Base-by-base conservation (phyloP, 352 stramenopile species). In the Blastocystis sp. region DNA sequence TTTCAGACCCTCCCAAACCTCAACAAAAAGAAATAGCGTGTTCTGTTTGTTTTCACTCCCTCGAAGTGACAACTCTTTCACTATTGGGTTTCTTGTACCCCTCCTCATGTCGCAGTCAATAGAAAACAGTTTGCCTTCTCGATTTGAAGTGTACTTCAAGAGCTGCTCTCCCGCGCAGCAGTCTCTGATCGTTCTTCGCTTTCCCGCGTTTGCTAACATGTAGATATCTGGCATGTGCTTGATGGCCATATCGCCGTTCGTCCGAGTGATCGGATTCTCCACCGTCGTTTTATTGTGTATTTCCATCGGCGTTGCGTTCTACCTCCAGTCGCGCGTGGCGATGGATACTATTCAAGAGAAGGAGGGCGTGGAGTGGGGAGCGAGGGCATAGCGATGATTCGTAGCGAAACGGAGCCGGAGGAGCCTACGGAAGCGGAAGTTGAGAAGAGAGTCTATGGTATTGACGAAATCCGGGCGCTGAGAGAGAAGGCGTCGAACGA, bases 61-160 rank as follows among this genome's bases (percentile, higher is more conserved):
- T 57, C 28, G 28, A 34, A 34, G 28, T 34, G 28, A 34, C 28
- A 34, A 34, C 28, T 57, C 14, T 14, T 57, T 57, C 48, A 57
- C 48, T 57, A 57, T 57, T 57, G 48, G 48, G 48, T 57, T 57
- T 57, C 6, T 57, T 57, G 48, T 57, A 57, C 48, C 48, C 48
- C 48, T 57, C 48, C 14, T 57, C 14, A 17, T 34, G 6, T 14
- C 14, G 14, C 6, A 17, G 48, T 57, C 48, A 17, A 14, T 17
- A 57, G 14, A 14, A 7, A 7, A 57, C 6, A 57, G 48, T 57
- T 57, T 57, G 48, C 66, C 66, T n/a, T 76, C 66, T 17, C 66
- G 66, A 28, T 76, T 76, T 76, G 66, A 76, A 48, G 1, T 76
- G 3, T 76, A 52, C 40, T 76, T 76, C 21, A 52, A 28, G 66